Percentiles rank a stretch among this genome's conserved stretches.
phyloP scores from a whole-genome alignment of 139 green algal genomes.

The Chlorella ohadii region DNA sequence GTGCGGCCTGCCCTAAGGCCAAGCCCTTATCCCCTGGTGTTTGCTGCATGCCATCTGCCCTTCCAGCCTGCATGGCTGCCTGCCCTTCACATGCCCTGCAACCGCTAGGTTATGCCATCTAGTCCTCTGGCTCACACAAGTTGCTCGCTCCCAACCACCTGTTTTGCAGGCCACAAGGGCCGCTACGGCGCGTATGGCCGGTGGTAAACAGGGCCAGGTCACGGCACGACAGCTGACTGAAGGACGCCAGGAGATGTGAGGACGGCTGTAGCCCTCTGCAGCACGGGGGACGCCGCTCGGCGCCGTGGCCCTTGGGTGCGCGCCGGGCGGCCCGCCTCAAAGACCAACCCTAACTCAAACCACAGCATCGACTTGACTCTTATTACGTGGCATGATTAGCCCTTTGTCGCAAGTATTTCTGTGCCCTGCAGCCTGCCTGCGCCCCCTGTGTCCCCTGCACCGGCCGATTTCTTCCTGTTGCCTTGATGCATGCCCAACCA shows the following conservation, averaged over 20 bases:
- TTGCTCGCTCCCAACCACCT: background rate
- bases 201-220: no score
- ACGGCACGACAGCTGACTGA: constrained; percentile 1
- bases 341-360: constrained; percentile 9
- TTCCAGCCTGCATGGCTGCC: no score
- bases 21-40: no score
- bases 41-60: no score
- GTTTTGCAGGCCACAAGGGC: background rate
- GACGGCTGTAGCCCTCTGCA: no score
- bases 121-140: background rate
- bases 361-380: background rate
- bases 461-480: background rate
- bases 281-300: no score
- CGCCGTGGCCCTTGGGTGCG: background rate
- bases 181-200: background rate
- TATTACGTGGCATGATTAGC: background rate
- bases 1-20: background rate
- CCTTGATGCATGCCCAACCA: background rate
- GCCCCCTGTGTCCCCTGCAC: background rate
- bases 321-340: background rate
- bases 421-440: background rate
- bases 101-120: no score
- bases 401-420: constrained; percentile 9
- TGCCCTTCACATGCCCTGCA: no score
- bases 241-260: no score